A percentile compares a stretch with the other conserved stretches of the same genome.
Evolutionary conservation across 352 stramenopile species (phyloP).

Genomic region (Globisporangium radiosum): DNA sequence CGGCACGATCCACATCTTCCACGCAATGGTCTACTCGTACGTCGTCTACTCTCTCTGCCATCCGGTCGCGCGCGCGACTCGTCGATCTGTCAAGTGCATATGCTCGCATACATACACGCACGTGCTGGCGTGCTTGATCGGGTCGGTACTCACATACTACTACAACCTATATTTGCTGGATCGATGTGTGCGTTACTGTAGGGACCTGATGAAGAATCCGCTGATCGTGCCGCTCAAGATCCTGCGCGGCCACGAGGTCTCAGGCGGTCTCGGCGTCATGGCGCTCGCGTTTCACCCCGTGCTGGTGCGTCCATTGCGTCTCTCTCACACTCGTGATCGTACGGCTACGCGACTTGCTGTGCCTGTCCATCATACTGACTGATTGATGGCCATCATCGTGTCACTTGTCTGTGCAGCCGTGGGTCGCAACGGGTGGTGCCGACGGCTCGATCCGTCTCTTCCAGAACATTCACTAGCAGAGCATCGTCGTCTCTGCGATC

Average conservation of each 20-base stretch:
- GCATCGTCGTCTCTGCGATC: not conserved
- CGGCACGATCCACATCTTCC: constrained; percentile 98
- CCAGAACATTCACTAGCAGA: constrained; percentile 92
- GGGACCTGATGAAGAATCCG: constrained; percentile 98
- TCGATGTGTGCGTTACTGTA: constrained; percentile 14
- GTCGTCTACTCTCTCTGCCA: constrained; percentile 14
- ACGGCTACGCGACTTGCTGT: too few relatives aligned
- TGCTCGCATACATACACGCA: too few relatives aligned
- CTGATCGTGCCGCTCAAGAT: constrained; percentile 99
- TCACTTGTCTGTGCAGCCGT: constrained; percentile 43
- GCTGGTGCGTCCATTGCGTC: constrained; percentile 62
- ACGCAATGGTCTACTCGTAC: constrained; percentile 98
- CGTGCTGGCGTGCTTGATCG: too few relatives aligned
- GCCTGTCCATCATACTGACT: too few relatives aligned
- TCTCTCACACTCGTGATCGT: too few relatives aligned
- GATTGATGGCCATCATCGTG: too few relatives aligned
- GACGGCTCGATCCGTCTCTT: constrained; percentile 95
- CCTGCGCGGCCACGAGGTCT: constrained; percentile 91
- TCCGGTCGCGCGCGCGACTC: too few relatives aligned
- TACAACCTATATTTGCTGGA: too few relatives aligned
- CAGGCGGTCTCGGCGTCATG: constrained; percentile 93
- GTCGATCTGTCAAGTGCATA: too few relatives aligned
- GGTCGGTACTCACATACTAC: too few relatives aligned
- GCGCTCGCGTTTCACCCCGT: constrained; percentile 95
- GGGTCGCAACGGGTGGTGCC: constrained; percentile 92